Percentiles rank a stretch among this genome's conserved stretches.
Evolutionary conservation across 2,329 filamentous ascomycete genomes (phyloP).

Genomic region (Xylariaceae sp.): DNA sequence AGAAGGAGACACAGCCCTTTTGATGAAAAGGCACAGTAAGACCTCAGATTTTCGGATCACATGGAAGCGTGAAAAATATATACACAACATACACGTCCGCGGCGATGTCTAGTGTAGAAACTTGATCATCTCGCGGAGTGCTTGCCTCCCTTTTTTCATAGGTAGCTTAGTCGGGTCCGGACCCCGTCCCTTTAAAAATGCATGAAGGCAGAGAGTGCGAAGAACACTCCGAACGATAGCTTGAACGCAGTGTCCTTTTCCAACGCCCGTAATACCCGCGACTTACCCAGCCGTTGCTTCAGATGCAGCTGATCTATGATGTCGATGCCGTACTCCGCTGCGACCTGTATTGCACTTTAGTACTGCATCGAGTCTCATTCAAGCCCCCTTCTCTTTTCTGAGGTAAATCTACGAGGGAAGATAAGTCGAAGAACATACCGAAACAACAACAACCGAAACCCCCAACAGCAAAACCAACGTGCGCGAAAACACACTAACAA

Average conservation of each 20-base stretch:
- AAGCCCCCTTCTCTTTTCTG: background rate
- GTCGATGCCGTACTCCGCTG: slow-evolving; percentile 33
- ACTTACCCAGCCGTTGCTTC: slow-evolving; percentile 33
- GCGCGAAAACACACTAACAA: slow-evolving; percentile 65
- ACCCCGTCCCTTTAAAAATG: slow-evolving; percentile 33
- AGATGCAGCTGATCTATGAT: slow-evolving; percentile 30
- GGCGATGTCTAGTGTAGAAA: background rate
- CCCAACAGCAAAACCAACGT: slow-evolving; percentile 64
- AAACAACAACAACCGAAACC: slow-evolving; percentile 55
- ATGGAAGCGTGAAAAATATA: background rate
- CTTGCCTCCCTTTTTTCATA: background rate
- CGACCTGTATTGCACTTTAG: slow-evolving; percentile 26
- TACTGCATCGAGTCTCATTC: background rate
- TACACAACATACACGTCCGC: slow-evolving; percentile 4
- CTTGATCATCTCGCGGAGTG: background rate
- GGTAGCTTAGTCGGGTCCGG: background rate
- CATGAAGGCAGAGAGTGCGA: slow-evolving; percentile 63
- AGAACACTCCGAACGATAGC: slow-evolving; percentile 65
- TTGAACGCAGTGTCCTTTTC: slow-evolving; percentile 59
- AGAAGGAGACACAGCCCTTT: slow-evolving; percentile 74
- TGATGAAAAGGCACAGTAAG: slow-evolving; percentile 21
- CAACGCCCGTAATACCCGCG: slow-evolving; percentile 44
- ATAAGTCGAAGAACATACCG: slow-evolving; percentile 39
- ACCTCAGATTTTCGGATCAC: background rate
- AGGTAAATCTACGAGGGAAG: no score